Evolutionary conservation across 2,329 filamentous ascomycete species (phyloP).

Genomic region (Verticillium zaregamsianum): DNA sequence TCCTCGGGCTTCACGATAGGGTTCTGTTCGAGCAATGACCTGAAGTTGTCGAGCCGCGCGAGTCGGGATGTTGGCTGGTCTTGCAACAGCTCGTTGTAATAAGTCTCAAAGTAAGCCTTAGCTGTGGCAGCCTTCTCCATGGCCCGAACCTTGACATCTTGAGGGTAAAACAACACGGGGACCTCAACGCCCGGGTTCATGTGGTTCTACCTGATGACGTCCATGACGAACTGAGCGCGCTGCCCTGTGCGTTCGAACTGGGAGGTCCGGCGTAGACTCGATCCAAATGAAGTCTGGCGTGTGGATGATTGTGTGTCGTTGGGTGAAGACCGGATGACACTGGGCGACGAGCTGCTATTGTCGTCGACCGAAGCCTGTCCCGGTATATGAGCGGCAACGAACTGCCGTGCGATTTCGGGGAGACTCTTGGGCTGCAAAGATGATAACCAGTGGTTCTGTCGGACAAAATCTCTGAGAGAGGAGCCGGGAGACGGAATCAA

Average conservation of each 20-base stretch:
- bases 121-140: constrained; percentile 76
- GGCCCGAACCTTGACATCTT: constrained; percentile 40
- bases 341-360: constrained; percentile 3
- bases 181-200: neutral
- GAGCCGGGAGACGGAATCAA: neutral
- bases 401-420: neutral
- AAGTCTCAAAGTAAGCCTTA: constrained; percentile 81
- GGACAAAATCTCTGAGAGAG: neutral
- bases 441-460: neutral
- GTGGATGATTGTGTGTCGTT: neutral
- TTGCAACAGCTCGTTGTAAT: constrained; percentile 69
- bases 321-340: constrained; percentile 1
- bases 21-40: constrained; percentile 55
- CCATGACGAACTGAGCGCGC: neutral
- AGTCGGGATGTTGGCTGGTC: constrained; percentile 45
- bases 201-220: neutral
- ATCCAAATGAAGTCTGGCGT: neutral
- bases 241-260: neutral
- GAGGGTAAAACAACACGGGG: neutral
- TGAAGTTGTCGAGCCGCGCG: constrained; percentile 57
- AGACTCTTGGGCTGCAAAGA: neutral
- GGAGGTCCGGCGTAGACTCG: neutral
- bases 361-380: neutral
- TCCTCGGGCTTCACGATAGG: constrained; percentile 52
- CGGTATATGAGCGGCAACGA: neutral